Conservation (phyloP, 345 rosid species). For the Conringia planisiliqua region DNA sequence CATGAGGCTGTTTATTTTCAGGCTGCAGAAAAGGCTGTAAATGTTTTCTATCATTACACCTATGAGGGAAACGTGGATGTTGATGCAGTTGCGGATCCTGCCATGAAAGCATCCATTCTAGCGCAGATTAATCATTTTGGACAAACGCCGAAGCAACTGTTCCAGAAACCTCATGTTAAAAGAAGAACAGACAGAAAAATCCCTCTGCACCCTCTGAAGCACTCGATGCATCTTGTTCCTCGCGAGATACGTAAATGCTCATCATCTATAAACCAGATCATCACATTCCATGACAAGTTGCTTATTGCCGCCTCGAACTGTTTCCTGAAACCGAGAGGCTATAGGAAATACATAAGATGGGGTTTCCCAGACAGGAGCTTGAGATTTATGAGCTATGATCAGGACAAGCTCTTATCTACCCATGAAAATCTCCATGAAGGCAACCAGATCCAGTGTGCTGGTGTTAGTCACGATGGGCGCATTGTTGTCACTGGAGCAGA, state of each 20-base stretch:
- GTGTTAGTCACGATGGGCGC: conserved; percentile 91
- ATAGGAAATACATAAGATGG: conserved; percentile 85
- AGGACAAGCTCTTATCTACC: conserved; percentile 83
- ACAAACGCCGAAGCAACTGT: conserved; percentile 98
- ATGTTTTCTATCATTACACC: conserved; percentile 99
- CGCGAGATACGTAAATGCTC: conserved; percentile 76
- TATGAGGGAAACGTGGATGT: conserved; percentile 99
- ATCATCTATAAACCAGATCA: conserved; percentile 73
- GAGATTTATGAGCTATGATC: conserved; percentile 96
- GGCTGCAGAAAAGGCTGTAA: conserved; percentile 99
- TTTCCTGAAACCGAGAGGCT: conserved; percentile 86
- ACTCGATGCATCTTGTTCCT: conserved; percentile 74
- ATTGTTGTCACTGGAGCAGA: conserved; percentile 88
- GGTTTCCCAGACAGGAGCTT: conserved; percentile 96
- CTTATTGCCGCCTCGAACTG: conserved; percentile 67
- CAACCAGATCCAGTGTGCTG: conserved; percentile 81
- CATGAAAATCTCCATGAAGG: conserved; percentile 98
- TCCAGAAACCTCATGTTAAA: conserved; percentile 87
- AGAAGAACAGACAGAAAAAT: conserved; percentile 69
- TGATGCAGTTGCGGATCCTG: conserved; percentile 95
- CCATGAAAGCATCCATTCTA: conserved; percentile 98
- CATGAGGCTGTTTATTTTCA: conserved; percentile 35
- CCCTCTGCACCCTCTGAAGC: conserved; percentile 83
- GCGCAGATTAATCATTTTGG: conserved; percentile 99
- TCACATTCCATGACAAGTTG: conserved; percentile 71